Evolutionary conservation across 306 rosid genomes (phyloP), one percentile per base, ranked within the genome.

Genomic region (Aeschynomene evenia): DNA sequence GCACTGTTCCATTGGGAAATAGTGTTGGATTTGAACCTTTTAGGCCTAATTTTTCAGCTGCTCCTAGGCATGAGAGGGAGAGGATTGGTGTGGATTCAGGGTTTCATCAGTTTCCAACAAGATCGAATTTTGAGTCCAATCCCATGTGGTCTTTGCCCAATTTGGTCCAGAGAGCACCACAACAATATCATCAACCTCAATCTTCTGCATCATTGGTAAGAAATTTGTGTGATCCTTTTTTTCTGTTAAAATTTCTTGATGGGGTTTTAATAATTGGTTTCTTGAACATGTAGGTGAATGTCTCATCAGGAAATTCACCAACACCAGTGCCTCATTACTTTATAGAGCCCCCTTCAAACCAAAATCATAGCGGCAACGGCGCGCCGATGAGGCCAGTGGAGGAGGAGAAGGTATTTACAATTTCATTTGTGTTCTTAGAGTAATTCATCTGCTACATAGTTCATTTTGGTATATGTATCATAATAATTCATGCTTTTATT

Each of bases 341-440:
- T 42, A 69, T 66, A 74, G 98, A 93, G 97, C 98, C 90, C 98
- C 98, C 98, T 93, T 93, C 97, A 93, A 93, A 93, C 98, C 98
- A 93, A 93, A 93, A 77, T 72, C 79, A 24, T 39, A 49, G 69
- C 58, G 67, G 78, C 80, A 85, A 71, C 57, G 66, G 49, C 42
- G 59, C 64, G 53, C 68, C 77, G 13, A 22, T 59, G 46, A 73
- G 68, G 72, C 82, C 83, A 36, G 80, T 64, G 50, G 88, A 82
- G 51, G 80, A 78, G 91, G 98, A 82, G 51, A 82, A 78, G 91
- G 98, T 89, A 81, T 55, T 23, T 67, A 16, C 61, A 67, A 16
- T 7, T n/a, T n/a, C n/a, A n/a, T n/a, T 54, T 70, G 24, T 77
- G 52, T 58, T 58, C 60, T 48, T 36, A 9, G 4, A 53, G 33